Base-by-base conservation (phyloP, 1,284 basidiomycete species). In the Cystobasidium sp. region DNA sequence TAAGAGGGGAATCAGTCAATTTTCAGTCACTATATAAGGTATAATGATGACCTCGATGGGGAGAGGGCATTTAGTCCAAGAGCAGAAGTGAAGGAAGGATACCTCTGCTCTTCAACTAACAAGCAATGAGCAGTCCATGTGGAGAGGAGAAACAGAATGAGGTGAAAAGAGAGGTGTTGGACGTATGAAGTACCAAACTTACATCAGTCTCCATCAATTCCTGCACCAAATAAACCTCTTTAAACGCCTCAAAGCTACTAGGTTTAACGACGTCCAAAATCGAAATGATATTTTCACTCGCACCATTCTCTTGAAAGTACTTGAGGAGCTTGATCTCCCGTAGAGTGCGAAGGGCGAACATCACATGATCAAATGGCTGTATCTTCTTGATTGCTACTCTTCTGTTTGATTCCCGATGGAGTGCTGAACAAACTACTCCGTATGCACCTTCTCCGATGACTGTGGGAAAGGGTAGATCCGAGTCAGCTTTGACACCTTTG, bases 231-330 rank as follows among this genome's bases (percentile, higher is more conserved):
- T 88, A 92, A 18, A 93, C 95, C 84, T 99, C 96, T 80, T 92
- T 96, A 87, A 99, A 99, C 0, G 87, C 86, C 41, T 97, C 94
- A 81, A 93, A 85, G 43, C 92, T 91, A 22, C 89, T 84, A 0
- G 94, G 94, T 82, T 92, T 93, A 85, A 97, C 89, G 80, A 97
- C 94, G 82, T 97, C 94, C 56, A 97, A 85, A 79, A 97, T 94
- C 22, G 93, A 91, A 81, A 97, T 97, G 81, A 97, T 96, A 94
- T 81, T 81, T 63, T 81, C 80, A 18, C 76, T 78, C 1, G 81
- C 81, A 47, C 80, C 78, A 62, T 80, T 64, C 69, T 81, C 80
- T 46, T 90, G 92, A 79, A 95, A 86, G 84, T 93, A 93, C 82
- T 93, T 94, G 68, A 94, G 87, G 14, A 94, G 86, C 82, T 93